These are phyloP conservation scores for Calonectria pteridis DNA, from an alignment of 2,329 filamentous ascomycete genomes.

Conservation along the genomic window DNA sequence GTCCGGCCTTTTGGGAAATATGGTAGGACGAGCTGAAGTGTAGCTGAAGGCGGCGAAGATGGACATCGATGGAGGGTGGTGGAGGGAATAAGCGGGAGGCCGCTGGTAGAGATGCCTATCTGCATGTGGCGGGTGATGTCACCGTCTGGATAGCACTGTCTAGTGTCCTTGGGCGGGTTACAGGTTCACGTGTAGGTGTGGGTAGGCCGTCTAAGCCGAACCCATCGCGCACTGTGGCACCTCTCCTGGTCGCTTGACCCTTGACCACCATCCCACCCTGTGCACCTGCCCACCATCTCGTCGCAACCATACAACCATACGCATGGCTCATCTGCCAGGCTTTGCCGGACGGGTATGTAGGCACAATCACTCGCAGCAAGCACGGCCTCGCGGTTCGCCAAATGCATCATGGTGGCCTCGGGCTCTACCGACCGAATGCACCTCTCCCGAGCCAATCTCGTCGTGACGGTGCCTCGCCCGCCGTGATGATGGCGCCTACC, in stretches of 20 bases:
- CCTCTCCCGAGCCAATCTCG: conserved; percentile 20
- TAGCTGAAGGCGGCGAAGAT: not conserved
- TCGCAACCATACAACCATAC: conserved; percentile 14
- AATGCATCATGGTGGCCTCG: conserved; percentile 16
- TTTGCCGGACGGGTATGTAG: not conserved
- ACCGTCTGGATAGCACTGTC: conserved; percentile 22
- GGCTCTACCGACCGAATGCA: conserved; percentile 22
- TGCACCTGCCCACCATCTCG: conserved; percentile 31
- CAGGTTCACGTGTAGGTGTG: not conserved
- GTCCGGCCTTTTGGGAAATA: not conserved
- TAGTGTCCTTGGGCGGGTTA: not conserved
- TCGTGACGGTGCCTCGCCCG: conserved; percentile 4
- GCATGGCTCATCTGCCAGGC: conserved; percentile 6
- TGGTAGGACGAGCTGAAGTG: not conserved
- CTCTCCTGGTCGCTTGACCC: conserved; percentile 38
- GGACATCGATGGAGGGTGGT: not conserved
- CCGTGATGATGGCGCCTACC: not conserved
- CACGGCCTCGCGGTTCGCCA: conserved; percentile 23
- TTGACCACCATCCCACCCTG: conserved; percentile 11
- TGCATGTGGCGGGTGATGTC: conserved; percentile 16
- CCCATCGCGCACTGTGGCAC: conserved; percentile 22
- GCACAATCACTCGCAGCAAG: conserved; percentile 19
- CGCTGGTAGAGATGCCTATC: conserved; percentile 14
- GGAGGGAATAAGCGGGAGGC: conserved; percentile 23
- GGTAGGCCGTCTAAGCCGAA: not conserved